Conservation (phyloP, 768 basidiomycete species). For the Boletus speciosus region DNA sequence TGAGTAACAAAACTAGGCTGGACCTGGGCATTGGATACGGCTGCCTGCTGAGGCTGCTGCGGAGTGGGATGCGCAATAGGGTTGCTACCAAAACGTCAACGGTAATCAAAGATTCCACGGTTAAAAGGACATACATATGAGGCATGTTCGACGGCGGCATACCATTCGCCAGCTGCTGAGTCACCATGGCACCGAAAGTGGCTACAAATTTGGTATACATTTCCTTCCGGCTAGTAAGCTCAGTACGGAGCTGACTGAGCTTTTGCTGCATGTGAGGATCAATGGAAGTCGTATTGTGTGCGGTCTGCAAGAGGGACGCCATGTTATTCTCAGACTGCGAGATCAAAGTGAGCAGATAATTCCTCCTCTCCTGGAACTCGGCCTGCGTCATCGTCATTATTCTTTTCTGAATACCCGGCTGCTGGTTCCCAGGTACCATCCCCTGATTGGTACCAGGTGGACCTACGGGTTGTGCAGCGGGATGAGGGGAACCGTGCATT, state of each 20-base stretch:
- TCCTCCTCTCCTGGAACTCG: conserved; percentile 26
- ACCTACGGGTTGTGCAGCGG: conserved; percentile 21
- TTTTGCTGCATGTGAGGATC: conserved; percentile 19
- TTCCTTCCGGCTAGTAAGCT: conserved; percentile 37
- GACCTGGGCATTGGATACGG: conserved; percentile 11
- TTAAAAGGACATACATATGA: conserved; percentile 33
- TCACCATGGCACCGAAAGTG: conserved; percentile 23
- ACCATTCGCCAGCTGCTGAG: conserved; percentile 25
- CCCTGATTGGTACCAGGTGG: conserved; percentile 20
- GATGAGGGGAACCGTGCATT: conserved; percentile 50
- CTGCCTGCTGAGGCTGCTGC: conserved; percentile 18
- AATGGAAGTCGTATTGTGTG: conserved; percentile 12
- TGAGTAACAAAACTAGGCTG: conserved; percentile 24
- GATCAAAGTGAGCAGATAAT: conserved; percentile 7
- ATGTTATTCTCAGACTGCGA: conserved; percentile 15
- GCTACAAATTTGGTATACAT: conserved; percentile 35
- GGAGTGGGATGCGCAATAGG: conserved; percentile 13
- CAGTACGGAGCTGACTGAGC: conserved; percentile 17
- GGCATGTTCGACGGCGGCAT: conserved; percentile 23
- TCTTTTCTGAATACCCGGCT: conserved; percentile 26
- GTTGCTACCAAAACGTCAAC: conserved; percentile 19
- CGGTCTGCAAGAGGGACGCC: background rate
- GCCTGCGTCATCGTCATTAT: conserved; percentile 11
- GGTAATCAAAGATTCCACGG: background rate
- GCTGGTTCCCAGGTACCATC: conserved; percentile 19